Conservation (phyloP, 2,329 filamentous ascomycete genomes). For the Pseudocercospora fuligena region DNA sequence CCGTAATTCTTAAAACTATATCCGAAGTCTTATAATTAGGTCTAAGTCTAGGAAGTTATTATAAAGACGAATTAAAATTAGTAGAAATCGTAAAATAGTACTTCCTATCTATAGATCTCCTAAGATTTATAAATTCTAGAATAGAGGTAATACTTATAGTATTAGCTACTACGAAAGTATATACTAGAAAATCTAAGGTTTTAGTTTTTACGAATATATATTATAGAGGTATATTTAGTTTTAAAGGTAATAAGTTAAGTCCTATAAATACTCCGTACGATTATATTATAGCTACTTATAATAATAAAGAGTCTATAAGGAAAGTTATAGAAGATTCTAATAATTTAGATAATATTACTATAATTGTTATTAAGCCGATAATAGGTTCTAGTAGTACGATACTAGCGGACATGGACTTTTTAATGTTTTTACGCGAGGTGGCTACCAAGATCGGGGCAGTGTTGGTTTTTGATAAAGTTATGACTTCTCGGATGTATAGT, state of each 20-base stretch:
- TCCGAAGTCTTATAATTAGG: conserved; percentile 54
- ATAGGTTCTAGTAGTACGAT: conserved; percentile 67
- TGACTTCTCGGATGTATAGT: conserved; percentile 65
- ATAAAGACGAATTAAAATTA: conserved; percentile 56
- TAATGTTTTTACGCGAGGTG: conserved; percentile 55
- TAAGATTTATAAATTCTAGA: conserved; percentile 69
- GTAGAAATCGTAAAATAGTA: conserved; percentile 59
- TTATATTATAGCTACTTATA: conserved; percentile 66
- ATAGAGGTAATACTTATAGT: conserved; percentile 69
- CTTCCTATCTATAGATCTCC: conserved; percentile 58
- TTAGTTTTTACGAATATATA: conserved; percentile 59
- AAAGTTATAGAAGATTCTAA: conserved; percentile 40
- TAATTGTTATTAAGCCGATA: conserved; percentile 69
- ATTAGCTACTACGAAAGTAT: conserved; percentile 58
- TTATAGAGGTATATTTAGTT: conserved; percentile 61
- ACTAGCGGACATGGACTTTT: conserved; percentile 56
- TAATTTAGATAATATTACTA: conserved; percentile 56
- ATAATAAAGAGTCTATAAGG: conserved; percentile 60
- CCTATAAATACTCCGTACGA: conserved; percentile 52
- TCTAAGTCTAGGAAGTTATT: conserved; percentile 61
- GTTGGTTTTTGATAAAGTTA: conserved; percentile 73
- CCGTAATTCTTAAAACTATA: conserved; percentile 58
- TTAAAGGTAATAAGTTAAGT: conserved; percentile 34
- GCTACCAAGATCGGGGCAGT: conserved; percentile 59
- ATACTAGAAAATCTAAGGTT: conserved; percentile 51